phyloP scores from a whole-genome alignment of 306 rosid genomes.

The Cyamopsis tetragonoloba region DNA sequence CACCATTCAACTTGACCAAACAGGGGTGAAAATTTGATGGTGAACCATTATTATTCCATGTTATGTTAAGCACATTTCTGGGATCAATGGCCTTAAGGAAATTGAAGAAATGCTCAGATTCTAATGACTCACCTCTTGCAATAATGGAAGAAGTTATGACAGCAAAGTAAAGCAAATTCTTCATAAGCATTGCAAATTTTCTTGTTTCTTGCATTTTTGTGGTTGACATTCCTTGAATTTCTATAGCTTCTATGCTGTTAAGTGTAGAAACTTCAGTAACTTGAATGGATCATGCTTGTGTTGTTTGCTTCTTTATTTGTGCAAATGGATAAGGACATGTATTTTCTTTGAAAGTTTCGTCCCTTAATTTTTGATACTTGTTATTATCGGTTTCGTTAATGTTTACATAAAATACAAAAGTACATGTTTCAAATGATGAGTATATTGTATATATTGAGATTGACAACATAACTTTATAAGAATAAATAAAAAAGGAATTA shows the following conservation, averaged over 20 bases:
- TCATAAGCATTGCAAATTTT: constrained; percentile 10
- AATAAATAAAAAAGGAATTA: too few relatives aligned
- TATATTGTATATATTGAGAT: not conserved
- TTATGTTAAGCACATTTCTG: constrained; percentile 34
- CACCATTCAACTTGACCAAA: constrained; percentile 29
- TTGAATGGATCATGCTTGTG: not conserved
- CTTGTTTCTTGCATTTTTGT: constrained; percentile 23
- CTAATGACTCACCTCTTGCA: constrained; percentile 30
- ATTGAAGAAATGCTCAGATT: constrained; percentile 32
- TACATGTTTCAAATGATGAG: not conserved
- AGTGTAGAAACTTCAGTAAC: too few relatives aligned
- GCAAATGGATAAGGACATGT: constrained; percentile 33
- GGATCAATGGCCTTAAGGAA: constrained; percentile 33
- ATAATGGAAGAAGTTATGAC: not conserved
- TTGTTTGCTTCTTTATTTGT: constrained; percentile 11
- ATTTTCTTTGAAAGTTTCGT: constrained; percentile 19
- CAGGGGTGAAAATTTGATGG: constrained; percentile 27
- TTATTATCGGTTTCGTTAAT: constrained; percentile 19
- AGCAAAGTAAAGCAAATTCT: not conserved
- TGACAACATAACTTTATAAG: not conserved
- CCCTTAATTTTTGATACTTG: constrained; percentile 19
- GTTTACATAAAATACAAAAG: constrained; percentile 35
- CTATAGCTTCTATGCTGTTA: not conserved
- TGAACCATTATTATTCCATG: not conserved
- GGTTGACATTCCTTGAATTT: not conserved